Base-by-base conservation (phyloP, 192 early-diverging fungal species). In the Phycomyces blakesleeanus region DNA sequence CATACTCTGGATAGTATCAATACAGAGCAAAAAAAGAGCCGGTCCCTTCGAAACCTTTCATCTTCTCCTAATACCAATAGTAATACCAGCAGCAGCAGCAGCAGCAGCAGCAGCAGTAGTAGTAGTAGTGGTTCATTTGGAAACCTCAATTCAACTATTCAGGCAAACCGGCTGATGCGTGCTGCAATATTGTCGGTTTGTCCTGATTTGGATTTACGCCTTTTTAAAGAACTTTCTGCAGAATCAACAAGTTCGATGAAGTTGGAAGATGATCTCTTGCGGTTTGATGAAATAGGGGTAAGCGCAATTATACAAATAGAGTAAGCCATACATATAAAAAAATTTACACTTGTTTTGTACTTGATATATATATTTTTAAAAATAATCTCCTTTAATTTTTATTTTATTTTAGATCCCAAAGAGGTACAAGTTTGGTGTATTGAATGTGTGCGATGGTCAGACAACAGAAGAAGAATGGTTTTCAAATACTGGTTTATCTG, bases 351-450 rank as follows among this genome's bases (percentile, higher is more conserved):
- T n/a, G n/a, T n/a, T n/a, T n/a, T n/a, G n/a, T n/a, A n/a, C n/a
- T n/a, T n/a, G n/a, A n/a, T n/a, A n/a, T n/a, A n/a, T 16, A 16
- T 18, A 51, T 51, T 21, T 18, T 18, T 21, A 15, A 51, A 15
- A 5, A 7, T 18, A 12, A 15, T 51, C 6, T 51, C 7, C 21
- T 18, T 15, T 51, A 6, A 51, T 51, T 5, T 15, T 11, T 37
- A 16, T 56, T 1, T 38, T 20, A 27, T 40, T 37, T 4, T 51
- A 72, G 70, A 51, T 72, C 22, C 70, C 64, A 49, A 62, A 66
- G n/a, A 25, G 79, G 57, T 92, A 92, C 70, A 92, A 92, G 62
- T 87, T 92, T 78, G 90, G 90, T 7, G 82, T 92, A 6, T 78
- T 83, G 16, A 74, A 84, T 62, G 73, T 88, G 2, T 72, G 49